Base-by-base conservation (phyloP, 352 stramenopile species). In the Stramenopiles sp. region DNA sequence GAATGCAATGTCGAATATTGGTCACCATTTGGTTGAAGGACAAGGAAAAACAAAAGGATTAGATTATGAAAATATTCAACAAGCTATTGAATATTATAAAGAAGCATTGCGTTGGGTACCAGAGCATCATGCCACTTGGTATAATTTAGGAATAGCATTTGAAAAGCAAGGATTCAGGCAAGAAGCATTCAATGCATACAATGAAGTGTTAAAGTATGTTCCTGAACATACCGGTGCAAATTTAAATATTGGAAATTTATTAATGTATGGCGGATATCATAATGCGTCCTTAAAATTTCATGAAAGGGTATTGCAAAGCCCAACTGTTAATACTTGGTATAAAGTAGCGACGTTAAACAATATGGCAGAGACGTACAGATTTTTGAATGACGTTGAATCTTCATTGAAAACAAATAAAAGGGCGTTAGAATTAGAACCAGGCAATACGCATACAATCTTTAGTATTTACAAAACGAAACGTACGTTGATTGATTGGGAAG, bases 291-390 rank as follows among this genome's bases (percentile, higher is more conserved):
- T 91, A 6, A 30, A 81, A 6, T 84, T 90, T 73, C 81, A 89
- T 31, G 83, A 91, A 53, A 30, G 76, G 0, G 82, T 85, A 23
- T 86, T 90, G 43, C 30, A 77, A 4, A 69, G 73, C 6, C 43
- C 27, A 27, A 23, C 83, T 0, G 77, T 78, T 23, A 83, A 79
- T 0, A 73, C 30, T 0, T 6, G 31, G 0, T 73, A 81, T 7
- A 81, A 83, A 20, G 30, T 86, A 7, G 79, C 81, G 0, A 87
- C 85, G 0, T 80, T 91, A 29, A 83, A 88, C 83, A 93, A 93
- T 82, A 92, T 91, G 79, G 89, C 84, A 0, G 80, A 88, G 6
- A 91, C 91, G 69, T 80, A 91, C 13, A 88, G 87, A 27, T 85
- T 89, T 38, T 80, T 78, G 0, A 85, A 85, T 0, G 63, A 83